phyloP scores from a whole-genome alignment of 345 rosid species.

The Citrus unshiu region DNA sequence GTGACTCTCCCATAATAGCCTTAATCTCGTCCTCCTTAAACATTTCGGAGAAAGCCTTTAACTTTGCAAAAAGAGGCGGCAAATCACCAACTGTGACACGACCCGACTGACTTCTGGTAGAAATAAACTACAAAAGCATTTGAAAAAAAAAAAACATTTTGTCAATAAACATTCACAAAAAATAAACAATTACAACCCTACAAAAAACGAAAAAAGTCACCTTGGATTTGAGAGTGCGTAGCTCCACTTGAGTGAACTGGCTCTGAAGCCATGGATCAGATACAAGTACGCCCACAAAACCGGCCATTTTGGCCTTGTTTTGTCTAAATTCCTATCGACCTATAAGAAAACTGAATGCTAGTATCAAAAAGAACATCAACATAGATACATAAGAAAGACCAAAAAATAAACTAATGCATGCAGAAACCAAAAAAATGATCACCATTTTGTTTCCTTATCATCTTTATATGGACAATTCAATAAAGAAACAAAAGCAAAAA shows the following conservation, averaged over 20 bases:
- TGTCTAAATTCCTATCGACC: slow-evolving; percentile 7
- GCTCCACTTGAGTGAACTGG: slow-evolving; percentile 99
- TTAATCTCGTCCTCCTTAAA: slow-evolving; percentile 64
- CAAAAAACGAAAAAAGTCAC: slow-evolving; percentile 25
- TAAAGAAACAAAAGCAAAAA: background rate
- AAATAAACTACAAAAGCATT: slow-evolving; percentile 45
- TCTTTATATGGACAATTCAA: background rate
- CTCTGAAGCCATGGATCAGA: slow-evolving; percentile 98
- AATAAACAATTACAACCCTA: background rate
- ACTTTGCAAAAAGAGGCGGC: slow-evolving; percentile 60
- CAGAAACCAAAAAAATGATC: background rate
- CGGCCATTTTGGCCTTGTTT: slow-evolving; percentile 51
- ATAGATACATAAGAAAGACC: background rate
- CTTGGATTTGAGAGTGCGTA: slow-evolving; percentile 92
- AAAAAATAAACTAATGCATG: slow-evolving; percentile 9
- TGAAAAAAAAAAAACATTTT: background rate
- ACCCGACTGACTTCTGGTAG: slow-evolving; percentile 52
- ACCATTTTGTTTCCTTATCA: background rate
- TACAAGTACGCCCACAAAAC: slow-evolving; percentile 85
- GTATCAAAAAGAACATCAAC: background rate
- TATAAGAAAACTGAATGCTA: background rate
- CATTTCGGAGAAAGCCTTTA: slow-evolving; percentile 65
- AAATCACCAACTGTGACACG: slow-evolving; percentile 60
- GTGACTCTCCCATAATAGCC: slow-evolving; percentile 51
- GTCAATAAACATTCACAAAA: background rate